These are phyloP conservation scores for Prunus yedoensis DNA, from an alignment of 331 rosid genomes.

Conservation along the genomic window DNA sequence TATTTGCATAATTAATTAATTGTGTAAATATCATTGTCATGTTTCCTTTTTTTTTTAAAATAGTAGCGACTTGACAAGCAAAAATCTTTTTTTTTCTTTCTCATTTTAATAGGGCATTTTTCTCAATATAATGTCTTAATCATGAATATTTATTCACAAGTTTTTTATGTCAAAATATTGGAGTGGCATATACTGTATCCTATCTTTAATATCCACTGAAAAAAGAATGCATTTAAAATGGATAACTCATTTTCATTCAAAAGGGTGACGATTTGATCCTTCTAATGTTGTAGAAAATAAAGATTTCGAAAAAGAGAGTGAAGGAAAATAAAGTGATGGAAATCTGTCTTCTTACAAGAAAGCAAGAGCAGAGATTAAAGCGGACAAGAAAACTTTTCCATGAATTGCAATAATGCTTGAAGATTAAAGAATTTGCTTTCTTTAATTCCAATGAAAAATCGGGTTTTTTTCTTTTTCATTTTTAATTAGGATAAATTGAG, in stretches of 20 bases:
- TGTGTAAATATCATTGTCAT: background rate
- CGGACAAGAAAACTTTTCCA: background rate
- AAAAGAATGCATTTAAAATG: constrained; percentile 12
- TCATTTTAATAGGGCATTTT: background rate
- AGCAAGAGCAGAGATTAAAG: constrained; percentile 15
- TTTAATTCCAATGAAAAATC: constrained; percentile 1
- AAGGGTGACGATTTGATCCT: background rate
- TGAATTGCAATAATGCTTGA: constrained; percentile 9
- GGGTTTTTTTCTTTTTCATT: background rate
- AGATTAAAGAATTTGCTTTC: background rate
- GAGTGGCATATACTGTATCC: background rate
- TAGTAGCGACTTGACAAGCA: background rate
- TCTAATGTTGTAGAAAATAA: background rate
- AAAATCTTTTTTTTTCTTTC: background rate
- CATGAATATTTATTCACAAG: background rate
- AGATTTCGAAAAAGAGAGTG: background rate
- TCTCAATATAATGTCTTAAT: background rate
- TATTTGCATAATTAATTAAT: no score
- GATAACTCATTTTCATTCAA: constrained; percentile 1
- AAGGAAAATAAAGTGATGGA: constrained; percentile 19
- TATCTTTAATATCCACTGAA: constrained; percentile 4
- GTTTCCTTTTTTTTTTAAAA: background rate
- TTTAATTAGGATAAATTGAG: no score
- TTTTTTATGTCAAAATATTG: constrained; percentile 5
- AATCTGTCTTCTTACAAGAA: constrained; percentile 23